Evolutionary conservation across 129 eudicot genomes (phyloP), one percentile per base, ranked within the genome.

Genomic region (Chrysanthemum lavandulifolium): DNA sequence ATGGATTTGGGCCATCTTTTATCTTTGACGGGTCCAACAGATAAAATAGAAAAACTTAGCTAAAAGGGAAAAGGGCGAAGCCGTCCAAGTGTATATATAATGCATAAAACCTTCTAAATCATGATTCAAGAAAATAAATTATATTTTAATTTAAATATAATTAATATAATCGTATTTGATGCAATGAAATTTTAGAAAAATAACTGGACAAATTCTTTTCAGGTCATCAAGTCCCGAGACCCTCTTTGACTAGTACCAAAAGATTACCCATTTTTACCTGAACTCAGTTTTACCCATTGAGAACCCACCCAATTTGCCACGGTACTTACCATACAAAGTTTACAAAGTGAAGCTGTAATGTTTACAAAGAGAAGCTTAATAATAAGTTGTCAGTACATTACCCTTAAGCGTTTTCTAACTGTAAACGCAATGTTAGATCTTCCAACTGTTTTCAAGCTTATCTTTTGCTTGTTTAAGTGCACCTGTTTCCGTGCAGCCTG

Each of bases 401-500:
- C 99, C 90, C 99, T 83, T 58, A 95, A 78, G n/a, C 99, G 96
- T 69, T 95, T 86, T 95, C 99, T 75, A 95, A 83, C 82, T 95
- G 99, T 63, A 95, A 80, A 72, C 99, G 99, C 99, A 89, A 95
- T 54, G 94, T 90, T 65, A 91, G 86, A 31, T 95, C 99, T 81
- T 95, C 99, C 82, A 95, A 54, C 67, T 91, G 96, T 66, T 95
- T 80, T 91, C 94, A 71, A 95, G 93, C 82, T 95, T 95, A 82
- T 95, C 97, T 82, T 95, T 95, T 53, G 99, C 99, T 73, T 95
- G 91, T 85, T 85, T 88, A 66, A 95, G 91, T 48, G 96, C 97
- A 58, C 99, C 99, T 13, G 96, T 95, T 69, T 95, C 99, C 96
- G 82, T 61, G 99, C 97, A 57, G 87, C 91, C 99, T 95, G 85